These are phyloP conservation scores for Candida boleticola DNA, from an alignment of 805 yeast genomes.

Conservation along the genomic window DNA sequence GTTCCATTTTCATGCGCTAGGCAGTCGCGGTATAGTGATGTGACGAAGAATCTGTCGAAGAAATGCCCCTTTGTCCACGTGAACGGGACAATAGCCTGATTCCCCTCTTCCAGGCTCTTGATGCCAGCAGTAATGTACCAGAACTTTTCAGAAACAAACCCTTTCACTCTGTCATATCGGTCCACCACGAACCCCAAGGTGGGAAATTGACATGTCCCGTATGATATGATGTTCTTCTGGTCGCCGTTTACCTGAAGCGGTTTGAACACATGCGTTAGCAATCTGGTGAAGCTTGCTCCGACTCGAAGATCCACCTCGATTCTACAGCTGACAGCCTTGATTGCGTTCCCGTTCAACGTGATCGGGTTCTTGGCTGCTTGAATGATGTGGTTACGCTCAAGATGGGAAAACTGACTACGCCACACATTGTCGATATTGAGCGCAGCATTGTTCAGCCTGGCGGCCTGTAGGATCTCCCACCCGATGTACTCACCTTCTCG, in stretches of 20 bases:
- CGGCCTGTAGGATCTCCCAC: slow-evolving; percentile 73
- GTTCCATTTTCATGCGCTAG: slow-evolving; percentile 48
- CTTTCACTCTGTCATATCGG: slow-evolving; percentile 70
- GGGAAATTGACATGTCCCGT: slow-evolving; percentile 96
- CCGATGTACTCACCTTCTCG: slow-evolving; percentile 96
- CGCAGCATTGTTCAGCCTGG: slow-evolving; percentile 46
- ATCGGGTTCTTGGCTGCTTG: slow-evolving; percentile 73
- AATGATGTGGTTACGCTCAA: slow-evolving; percentile 71
- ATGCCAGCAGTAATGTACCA: slow-evolving; percentile 68
- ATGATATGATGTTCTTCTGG: slow-evolving; percentile 52
- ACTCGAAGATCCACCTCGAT: slow-evolving; percentile 85
- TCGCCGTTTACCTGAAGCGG: slow-evolving; percentile 8
- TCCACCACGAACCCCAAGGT: slow-evolving; percentile 96
- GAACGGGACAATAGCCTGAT: slow-evolving; percentile 37
- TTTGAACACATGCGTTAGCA: slow-evolving; percentile 58
- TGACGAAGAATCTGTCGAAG: slow-evolving; percentile 68
- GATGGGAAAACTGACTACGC: slow-evolving; percentile 85
- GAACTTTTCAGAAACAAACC: slow-evolving; percentile 73
- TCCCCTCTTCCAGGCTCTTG: slow-evolving; percentile 27
- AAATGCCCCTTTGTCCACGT: slow-evolving; percentile 72
- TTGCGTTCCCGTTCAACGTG: slow-evolving; percentile 61
- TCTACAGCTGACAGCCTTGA: slow-evolving; percentile 82
- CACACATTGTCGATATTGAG: slow-evolving; percentile 47
- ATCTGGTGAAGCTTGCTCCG: slow-evolving; percentile 85
- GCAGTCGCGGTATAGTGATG: slow-evolving; percentile 68